Base-by-base conservation (phyloP, 257 asterid species). In the Ballota nigra region DNA sequence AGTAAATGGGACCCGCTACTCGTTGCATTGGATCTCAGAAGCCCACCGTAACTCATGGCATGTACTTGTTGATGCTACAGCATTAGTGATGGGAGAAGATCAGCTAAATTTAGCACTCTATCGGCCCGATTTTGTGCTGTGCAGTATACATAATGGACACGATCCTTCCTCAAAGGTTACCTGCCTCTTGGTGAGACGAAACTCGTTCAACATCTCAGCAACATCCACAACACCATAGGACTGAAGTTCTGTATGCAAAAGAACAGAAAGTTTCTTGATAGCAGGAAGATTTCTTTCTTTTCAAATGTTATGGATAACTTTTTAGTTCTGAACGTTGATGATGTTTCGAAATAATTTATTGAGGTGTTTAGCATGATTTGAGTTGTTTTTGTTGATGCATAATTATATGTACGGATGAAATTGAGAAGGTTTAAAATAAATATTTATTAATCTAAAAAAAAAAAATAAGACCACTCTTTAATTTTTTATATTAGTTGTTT, bases 1-100 rank as follows among this genome's bases (percentile, higher is more conserved):
- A 18, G 83, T 88, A 31, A 80, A 84, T 15, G 92, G 86, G 49
- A 79, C 84, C 9, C 80, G 88, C 4, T 82, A 86, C 61, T 85
- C 96, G 0, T 82, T 89, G 98, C 98, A 89, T 74, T 89, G 96
- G 98, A 86, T 92, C 47, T 92, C 98, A 0, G 96, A 89, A 74
- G 96, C 91, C 2, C 96, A 86, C 68, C 74, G 96, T 5, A 92
- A 92, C 79, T 88, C 87, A 8, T 89, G 96, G 96, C 92, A 88
- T 53, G 94, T 92, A 65, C 83, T 89, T 73, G 85, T 92, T 15
- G 94, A 92, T 69, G 89, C 91, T 7, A 89, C 95, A 5, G 81
- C 76, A 0, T 38, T 88, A 76, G 88, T 79, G 24, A 78, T 82
- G 9, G 91, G 92, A 4, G 86, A 88, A 38, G 91, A 88, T 59